Conservation (phyloP, 2,329 filamentous ascomycete species). For the Microthyrium microscopicum region DNA sequence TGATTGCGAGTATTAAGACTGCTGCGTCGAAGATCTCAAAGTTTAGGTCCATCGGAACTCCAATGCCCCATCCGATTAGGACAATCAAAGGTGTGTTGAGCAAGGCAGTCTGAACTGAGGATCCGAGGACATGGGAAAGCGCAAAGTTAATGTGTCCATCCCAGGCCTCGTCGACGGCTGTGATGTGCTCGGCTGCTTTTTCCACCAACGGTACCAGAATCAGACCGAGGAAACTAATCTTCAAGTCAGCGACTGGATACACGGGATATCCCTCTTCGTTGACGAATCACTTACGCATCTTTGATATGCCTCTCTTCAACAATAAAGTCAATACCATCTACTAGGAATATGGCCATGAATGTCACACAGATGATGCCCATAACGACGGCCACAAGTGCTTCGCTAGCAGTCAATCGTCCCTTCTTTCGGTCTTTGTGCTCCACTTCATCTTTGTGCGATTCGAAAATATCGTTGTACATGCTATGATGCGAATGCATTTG, state of each 20-base stretch:
- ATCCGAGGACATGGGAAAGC: conserved; percentile 68
- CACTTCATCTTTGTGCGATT: conserved; percentile 54
- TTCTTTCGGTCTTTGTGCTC: conserved; percentile 41
- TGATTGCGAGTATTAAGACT: conserved; percentile 64
- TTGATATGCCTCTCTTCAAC: conserved; percentile 32
- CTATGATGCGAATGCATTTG: conserved; percentile 61
- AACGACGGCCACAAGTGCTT: conserved; percentile 48
- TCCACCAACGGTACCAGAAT: conserved; percentile 72
- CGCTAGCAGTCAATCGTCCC: conserved; percentile 57
- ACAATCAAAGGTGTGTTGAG: conserved; percentile 75
- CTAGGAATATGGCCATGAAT: conserved; percentile 59
- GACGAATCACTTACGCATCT: conserved; percentile 13
- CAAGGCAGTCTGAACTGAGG: conserved; percentile 77
- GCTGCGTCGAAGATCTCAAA: conserved; percentile 80
- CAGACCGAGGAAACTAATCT: conserved; percentile 44
- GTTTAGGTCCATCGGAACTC: conserved; percentile 56
- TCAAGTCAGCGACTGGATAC: not conserved
- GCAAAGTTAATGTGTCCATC: conserved; percentile 75
- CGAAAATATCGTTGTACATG: conserved; percentile 60
- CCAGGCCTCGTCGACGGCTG: conserved; percentile 70
- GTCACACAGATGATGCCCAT: conserved; percentile 53
- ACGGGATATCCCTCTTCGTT: too few relatives aligned
- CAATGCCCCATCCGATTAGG: conserved; percentile 65
- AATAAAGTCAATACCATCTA: conserved; percentile 51
- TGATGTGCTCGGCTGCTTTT: conserved; percentile 73